Evolutionary conservation across 441 rosid species (phyloP).

Genomic region (Populus hybrid): DNA sequence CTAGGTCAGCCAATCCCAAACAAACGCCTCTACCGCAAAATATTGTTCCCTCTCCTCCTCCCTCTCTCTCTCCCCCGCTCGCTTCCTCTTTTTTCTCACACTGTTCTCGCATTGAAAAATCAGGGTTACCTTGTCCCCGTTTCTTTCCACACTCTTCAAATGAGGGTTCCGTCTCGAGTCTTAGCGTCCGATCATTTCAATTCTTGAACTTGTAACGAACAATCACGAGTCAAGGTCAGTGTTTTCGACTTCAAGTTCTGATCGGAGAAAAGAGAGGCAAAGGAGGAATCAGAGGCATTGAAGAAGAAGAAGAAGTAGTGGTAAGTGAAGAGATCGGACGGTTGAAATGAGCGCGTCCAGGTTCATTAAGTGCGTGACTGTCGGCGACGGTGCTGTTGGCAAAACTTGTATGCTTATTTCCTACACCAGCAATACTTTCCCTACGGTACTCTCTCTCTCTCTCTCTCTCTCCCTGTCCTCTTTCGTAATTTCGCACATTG

Average conservation of each 20-base stretch:
- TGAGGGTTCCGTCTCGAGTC: slow-evolving; percentile 3
- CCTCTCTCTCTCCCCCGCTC: neutral
- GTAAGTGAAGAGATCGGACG: slow-evolving; percentile 15
- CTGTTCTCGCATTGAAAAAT: neutral
- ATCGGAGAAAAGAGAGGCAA: neutral
- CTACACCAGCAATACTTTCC: too few relatives aligned
- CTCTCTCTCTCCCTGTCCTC: slow-evolving; percentile 22
- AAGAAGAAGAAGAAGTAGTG: neutral
- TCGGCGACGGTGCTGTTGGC: too few relatives aligned
- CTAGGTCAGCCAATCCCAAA: slow-evolving; percentile 7
- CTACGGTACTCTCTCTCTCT: slow-evolving; percentile 27
- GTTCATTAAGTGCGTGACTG: too few relatives aligned
- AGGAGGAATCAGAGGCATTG: slow-evolving; percentile 1
- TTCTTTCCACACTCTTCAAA: neutral
- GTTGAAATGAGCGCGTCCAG: slow-evolving; percentile 55
- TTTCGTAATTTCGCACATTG: neutral
- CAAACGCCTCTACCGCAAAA: slow-evolving; percentile 10
- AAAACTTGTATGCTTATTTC: too few relatives aligned
- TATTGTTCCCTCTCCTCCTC: neutral
- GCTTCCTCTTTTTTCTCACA: neutral
- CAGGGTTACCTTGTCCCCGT: neutral
- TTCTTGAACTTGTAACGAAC: slow-evolving; percentile 8
- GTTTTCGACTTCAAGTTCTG: neutral
- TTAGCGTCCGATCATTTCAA: neutral
- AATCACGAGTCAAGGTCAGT: neutral